A percentile compares a stretch with the other conserved stretches of the same genome.
phyloP scores from a whole-genome alignment of 768 basidiomycete genomes.

The Boletus insuetus region DNA sequence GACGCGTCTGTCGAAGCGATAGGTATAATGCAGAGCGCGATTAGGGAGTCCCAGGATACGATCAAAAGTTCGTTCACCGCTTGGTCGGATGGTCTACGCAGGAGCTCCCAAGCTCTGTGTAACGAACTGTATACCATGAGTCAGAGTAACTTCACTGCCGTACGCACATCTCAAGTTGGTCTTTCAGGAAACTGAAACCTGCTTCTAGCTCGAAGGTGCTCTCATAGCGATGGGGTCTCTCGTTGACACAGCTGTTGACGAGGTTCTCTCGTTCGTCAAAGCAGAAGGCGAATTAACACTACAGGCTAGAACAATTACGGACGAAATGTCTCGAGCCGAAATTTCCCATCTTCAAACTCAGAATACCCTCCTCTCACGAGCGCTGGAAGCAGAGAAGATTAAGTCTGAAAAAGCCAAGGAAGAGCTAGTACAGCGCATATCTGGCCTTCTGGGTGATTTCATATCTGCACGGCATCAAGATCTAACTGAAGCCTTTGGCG shows the following conservation, averaged over 20 bases:
- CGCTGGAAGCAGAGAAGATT: conserved; percentile 64
- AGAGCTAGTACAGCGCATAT: conserved; percentile 73
- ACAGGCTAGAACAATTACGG: conserved; percentile 48
- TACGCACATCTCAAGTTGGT: conserved; percentile 24
- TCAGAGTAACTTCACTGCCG: conserved; percentile 44
- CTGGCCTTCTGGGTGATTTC: conserved; percentile 68
- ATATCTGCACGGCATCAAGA: conserved; percentile 64
- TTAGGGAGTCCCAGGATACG: conserved; percentile 52
- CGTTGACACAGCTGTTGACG: conserved; percentile 57
- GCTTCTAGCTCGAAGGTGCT: conserved; percentile 49
- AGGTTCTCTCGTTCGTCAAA: conserved; percentile 55
- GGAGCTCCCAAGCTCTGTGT: conserved; percentile 47
- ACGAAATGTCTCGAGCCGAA: conserved; percentile 49
- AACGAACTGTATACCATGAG: conserved; percentile 44
- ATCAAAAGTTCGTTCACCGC: conserved; percentile 49
- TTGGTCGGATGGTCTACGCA: conserved; percentile 57
- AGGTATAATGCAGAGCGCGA: conserved; percentile 41
- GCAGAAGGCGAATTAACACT: conserved; percentile 50
- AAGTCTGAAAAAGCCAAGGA: conserved; percentile 68
- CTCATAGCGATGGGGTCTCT: conserved; percentile 57
- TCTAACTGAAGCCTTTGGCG: conserved; percentile 54
- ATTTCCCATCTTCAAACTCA: conserved; percentile 64
- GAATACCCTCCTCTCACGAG: conserved; percentile 57
- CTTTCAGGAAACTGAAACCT: conserved; percentile 4
- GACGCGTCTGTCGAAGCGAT: conserved; percentile 53